These are phyloP conservation scores for Leptodontidium sp. DNA, from an alignment of 2,329 filamentous ascomycete genomes.

Conservation along the genomic window DNA sequence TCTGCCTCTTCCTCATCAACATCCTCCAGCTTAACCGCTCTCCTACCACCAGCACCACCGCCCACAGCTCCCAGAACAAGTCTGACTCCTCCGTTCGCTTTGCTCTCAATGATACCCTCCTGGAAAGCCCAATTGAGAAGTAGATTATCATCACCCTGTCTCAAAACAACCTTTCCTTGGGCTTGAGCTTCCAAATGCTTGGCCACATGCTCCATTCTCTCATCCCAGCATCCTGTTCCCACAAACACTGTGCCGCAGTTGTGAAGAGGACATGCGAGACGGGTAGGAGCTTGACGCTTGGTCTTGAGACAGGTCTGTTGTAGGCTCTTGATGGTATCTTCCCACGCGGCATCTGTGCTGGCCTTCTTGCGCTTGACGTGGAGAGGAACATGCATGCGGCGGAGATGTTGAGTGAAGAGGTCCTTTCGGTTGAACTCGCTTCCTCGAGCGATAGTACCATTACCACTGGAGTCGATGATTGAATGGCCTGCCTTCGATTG, in stretches of 20 bases:
- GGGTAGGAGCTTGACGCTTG: conserved; percentile 68
- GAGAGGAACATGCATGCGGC: conserved; percentile 79
- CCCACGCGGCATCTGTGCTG: conserved; percentile 50
- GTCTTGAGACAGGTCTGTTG: conserved; percentile 65
- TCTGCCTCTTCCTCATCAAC: conserved; percentile 25
- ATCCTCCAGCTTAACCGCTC: background rate
- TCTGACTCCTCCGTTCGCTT: background rate
- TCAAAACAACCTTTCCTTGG: background rate
- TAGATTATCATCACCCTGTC: conserved; percentile 3
- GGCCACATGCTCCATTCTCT: conserved; percentile 87
- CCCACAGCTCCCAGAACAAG: background rate
- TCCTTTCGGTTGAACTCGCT: conserved; percentile 85
- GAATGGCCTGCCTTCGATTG: conserved; percentile 26
- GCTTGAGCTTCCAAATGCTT: conserved; percentile 71
- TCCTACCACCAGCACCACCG: background rate
- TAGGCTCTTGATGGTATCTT: conserved; percentile 62
- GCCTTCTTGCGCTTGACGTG: conserved; percentile 48
- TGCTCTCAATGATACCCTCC: conserved; percentile 21
- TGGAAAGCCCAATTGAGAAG: conserved; percentile 21
- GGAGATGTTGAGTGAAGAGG: conserved; percentile 86
- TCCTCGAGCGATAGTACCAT: conserved; percentile 40
- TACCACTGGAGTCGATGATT: conserved; percentile 5
- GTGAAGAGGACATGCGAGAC: conserved; percentile 66
- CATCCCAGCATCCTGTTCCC: conserved; percentile 75
- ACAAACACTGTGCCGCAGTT: conserved; percentile 69